phyloP scores from a whole-genome alignment of 1,139 yeast species.

The Barnettozyma hawaiiensis region DNA sequence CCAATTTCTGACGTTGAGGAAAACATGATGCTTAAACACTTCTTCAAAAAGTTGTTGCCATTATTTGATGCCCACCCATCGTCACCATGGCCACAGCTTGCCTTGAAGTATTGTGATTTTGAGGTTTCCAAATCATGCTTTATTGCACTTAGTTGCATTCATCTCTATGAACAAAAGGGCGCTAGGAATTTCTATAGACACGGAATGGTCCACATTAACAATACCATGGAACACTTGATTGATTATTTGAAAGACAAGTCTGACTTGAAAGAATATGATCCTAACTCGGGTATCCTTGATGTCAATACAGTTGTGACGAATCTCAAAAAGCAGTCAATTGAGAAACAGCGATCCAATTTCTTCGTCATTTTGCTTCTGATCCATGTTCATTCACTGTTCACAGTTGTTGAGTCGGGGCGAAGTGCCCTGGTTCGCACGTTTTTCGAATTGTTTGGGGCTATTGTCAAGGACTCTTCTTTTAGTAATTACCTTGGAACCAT shows the following conservation, averaged over 20 bases:
- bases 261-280: constrained; percentile 10
- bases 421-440: constrained; percentile 44
- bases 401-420: constrained; percentile 47
- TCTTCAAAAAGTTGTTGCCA: constrained; percentile 46
- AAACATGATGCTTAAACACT: constrained; percentile 46
- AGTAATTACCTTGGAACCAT: constrained; percentile 34
- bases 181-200: constrained; percentile 43
- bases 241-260: constrained; percentile 30
- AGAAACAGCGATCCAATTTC: constrained; percentile 37
- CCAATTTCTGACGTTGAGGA: constrained; percentile 38
- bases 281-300: constrained; percentile 23
- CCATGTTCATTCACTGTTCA: constrained; percentile 46
- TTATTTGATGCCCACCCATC: constrained; percentile 51
- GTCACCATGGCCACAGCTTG: constrained; percentile 54
- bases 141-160: constrained; percentile 47
- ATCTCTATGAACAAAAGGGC: constrained; percentile 46
- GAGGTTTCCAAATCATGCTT: constrained; percentile 52
- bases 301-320: constrained; percentile 31
- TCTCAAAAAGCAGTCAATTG: constrained; percentile 31
- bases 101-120: constrained; percentile 48
- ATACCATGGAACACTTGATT: constrained; percentile 46
- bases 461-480: constrained; percentile 38
- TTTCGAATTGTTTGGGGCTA: constrained; percentile 43
- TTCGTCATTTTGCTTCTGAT: constrained; percentile 46
- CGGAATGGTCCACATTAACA: constrained; percentile 47